Evolutionary conservation across 1,284 basidiomycete genomes (phyloP), one percentile per base, ranked within the genome.

Genomic region (Boletus putidus): DNA sequence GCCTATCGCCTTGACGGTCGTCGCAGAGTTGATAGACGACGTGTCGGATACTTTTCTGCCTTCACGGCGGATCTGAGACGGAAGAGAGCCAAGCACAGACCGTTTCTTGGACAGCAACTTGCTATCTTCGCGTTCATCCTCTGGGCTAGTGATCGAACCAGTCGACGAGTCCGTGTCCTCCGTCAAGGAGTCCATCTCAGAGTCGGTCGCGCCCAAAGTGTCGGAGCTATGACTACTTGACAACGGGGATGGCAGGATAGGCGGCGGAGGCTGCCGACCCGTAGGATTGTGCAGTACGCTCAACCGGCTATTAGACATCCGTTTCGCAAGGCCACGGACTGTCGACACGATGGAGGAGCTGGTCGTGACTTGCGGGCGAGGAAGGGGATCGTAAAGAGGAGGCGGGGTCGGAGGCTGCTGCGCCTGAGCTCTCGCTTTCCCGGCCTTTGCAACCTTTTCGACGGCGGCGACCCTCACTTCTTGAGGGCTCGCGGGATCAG

Each of bases 151-250:
- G 73, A 79, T 51, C 79, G 79, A 83, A 39, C 81, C 82, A 12
- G 81, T 82, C 33, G 85, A 84, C 11, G 83, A 87, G 31, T 81
- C 83, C 54, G 80, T 84, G 66, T 88, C 85, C 62, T 88, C 86
- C 21, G 81, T 81, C 44, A 87, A 73, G 36, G 85, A 85, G 54
- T 78, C 82, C 65, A 84, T 77, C 58, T 88, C 87, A 5, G 86
- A 86, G 46, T 84, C 82, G 15, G 78, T 79, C 44, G 79, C 77
- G 51, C 78, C 80, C 50, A 76, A 70, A 43, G 75, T 76, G 53
- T 75, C 75, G 48, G 73, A 76, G 62, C 79, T 80, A 55, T 77
- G 64, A 40, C 71, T 72, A 27, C 72, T 76, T 46, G 73, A 71
- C 65, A 79, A 71, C 16, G 79, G 75, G 6, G 77, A 74, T 23